A percentile compares a stretch with the other conserved stretches of the same genome.
phyloP scores from a whole-genome alignment of 2,329 filamentous ascomycete species.

The Monilinia fructicola region DNA sequence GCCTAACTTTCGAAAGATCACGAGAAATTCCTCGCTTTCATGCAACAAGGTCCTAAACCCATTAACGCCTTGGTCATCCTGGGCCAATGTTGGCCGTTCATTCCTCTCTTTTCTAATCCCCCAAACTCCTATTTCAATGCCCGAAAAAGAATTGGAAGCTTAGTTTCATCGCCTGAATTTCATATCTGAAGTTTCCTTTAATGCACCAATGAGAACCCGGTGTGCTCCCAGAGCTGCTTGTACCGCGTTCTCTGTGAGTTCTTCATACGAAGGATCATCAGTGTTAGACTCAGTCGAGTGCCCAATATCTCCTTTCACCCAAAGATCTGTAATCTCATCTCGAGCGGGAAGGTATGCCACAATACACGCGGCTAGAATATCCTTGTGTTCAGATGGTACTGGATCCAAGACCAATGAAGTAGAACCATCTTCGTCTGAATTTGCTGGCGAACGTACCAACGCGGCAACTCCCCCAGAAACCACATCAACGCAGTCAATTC shows the following conservation, averaged over 20 bases:
- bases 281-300: slow-evolving; percentile 42
- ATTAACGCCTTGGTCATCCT: slow-evolving; percentile 19
- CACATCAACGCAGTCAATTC: slow-evolving; percentile 92
- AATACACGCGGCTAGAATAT: slow-evolving; percentile 79
- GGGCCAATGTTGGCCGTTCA: slow-evolving; percentile 6
- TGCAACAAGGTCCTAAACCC: background rate
- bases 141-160: background rate
- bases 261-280: slow-evolving; percentile 47
- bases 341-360: slow-evolving; percentile 83
- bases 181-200: slow-evolving; percentile 55
- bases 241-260: slow-evolving; percentile 62
- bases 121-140: slow-evolving; percentile 14
- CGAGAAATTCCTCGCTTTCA: slow-evolving; percentile 15
- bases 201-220: slow-evolving; percentile 59
- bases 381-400: slow-evolving; percentile 73
- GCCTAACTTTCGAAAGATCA: slow-evolving; percentile 16
- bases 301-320: slow-evolving; percentile 75
- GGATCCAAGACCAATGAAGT: slow-evolving; percentile 72
- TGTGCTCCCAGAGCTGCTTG: slow-evolving; percentile 60
- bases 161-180: slow-evolving; percentile 34
- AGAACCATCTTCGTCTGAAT: slow-evolving; percentile 38
- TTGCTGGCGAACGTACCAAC: slow-evolving; percentile 54
- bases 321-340: slow-evolving; percentile 91
- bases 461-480: slow-evolving; percentile 88
- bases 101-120: slow-evolving; percentile 12